Conservation (phyloP, 768 basidiomycete genomes). For the Lepiota subincarnata region DNA sequence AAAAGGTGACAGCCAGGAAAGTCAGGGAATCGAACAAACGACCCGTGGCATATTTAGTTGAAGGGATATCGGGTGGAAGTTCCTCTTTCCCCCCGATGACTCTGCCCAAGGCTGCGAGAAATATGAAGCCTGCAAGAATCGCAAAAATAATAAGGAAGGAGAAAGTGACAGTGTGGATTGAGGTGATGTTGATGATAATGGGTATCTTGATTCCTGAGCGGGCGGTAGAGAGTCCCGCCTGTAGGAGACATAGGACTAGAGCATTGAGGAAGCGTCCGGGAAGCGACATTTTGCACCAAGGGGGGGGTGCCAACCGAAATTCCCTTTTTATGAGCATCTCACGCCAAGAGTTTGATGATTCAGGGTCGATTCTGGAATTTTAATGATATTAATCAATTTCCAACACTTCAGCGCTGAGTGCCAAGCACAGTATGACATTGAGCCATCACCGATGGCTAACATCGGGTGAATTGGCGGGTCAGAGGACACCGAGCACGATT, state of each 20-base stretch:
- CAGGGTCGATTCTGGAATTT: too few species aligned
- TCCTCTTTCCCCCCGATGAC: not conserved
- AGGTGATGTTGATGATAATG: not conserved
- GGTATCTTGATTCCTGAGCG: constrained; percentile 2
- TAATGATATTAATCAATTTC: too few species aligned
- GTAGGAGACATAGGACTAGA: not conserved
- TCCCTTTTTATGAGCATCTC: not conserved
- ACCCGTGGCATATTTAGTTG: not conserved
- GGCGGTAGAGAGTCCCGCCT: not conserved
- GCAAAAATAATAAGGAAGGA: constrained; percentile 4
- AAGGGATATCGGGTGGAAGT: not conserved
- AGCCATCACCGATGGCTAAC: too few species aligned
- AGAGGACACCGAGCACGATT: too few species aligned
- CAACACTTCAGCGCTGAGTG: too few species aligned
- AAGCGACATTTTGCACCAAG: not conserved
- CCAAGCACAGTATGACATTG: too few species aligned
- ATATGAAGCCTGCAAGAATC: not conserved
- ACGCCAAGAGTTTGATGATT: too few species aligned
- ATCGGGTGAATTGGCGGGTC: too few species aligned
- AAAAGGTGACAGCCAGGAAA: not conserved
- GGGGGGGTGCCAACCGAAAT: not conserved
- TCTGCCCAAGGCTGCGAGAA: not conserved
- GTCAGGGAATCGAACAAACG: not conserved
- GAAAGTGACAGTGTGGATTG: not conserved
- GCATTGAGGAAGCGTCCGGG: not conserved